Percentiles rank a stretch among this genome's conserved stretches.
phyloP scores from a whole-genome alignment of 805 yeast species.

The Candida coleopterorum region DNA sequence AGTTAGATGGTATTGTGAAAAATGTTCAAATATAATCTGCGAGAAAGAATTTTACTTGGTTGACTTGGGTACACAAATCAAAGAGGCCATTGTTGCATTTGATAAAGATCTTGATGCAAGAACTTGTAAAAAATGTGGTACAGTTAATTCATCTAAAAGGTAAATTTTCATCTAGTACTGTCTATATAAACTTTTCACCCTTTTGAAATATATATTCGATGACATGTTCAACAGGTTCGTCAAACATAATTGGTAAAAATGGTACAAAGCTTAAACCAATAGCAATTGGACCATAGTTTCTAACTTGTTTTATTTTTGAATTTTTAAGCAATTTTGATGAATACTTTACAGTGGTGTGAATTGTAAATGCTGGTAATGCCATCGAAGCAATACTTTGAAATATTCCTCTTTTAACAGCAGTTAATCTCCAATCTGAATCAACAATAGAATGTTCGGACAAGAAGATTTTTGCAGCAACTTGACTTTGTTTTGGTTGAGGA shows the following conservation, averaged over 20 bases:
- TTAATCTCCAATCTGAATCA: constrained; percentile 63
- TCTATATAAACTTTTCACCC: constrained; percentile 32
- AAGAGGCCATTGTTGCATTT: constrained; percentile 69
- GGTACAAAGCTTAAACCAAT: constrained; percentile 76
- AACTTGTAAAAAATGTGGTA: constrained; percentile 73
- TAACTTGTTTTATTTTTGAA: constrained; percentile 41
- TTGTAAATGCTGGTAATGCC: constrained; percentile 85
- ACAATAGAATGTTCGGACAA: constrained; percentile 21
- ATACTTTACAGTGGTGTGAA: constrained; percentile 70
- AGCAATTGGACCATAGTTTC: constrained; percentile 74
- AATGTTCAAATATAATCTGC: constrained; percentile 60
- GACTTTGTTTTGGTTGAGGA: constrained; percentile 31
- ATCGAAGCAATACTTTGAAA: constrained; percentile 80
- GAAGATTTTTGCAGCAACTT: constrained; percentile 33
- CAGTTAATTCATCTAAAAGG: constrained; percentile 60
- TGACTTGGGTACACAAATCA: constrained; percentile 88
- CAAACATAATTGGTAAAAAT: constrained; percentile 69
- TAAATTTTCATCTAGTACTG: too few relatives aligned
- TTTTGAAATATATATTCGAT: constrained; percentile 58
- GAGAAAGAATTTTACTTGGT: constrained; percentile 68
- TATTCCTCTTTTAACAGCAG: constrained; percentile 64
- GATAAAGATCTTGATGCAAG: constrained; percentile 59
- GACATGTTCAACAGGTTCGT: constrained; percentile 74
- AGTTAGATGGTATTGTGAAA: constrained; percentile 82
- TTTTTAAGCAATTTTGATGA: constrained; percentile 61